Conservation (phyloP, 306 rosid species). For the Vicia faba region DNA sequence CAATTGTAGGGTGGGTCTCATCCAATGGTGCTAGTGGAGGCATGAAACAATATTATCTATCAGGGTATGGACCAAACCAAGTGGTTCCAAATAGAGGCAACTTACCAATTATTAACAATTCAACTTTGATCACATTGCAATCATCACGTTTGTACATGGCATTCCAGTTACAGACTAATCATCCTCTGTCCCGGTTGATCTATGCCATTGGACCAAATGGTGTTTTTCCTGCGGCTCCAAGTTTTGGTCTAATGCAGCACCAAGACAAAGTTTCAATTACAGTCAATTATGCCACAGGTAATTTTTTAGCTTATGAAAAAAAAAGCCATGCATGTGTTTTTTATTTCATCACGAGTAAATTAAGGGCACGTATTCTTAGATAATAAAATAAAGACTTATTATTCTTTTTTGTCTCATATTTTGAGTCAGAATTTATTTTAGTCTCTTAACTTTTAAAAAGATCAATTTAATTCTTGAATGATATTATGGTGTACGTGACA, state of each 20-base stretch:
- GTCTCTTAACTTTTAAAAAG: too few species aligned
- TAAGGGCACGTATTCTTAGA: not conserved
- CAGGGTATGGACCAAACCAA: constrained; percentile 50
- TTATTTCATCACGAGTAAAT: too few species aligned
- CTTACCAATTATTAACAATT: constrained; percentile 45
- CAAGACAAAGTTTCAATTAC: constrained; percentile 47
- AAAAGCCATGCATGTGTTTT: constrained; percentile 1
- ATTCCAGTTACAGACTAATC: constrained; percentile 54
- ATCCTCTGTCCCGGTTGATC: constrained; percentile 47
- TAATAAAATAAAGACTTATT: too few species aligned
- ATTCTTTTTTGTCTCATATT: too few species aligned
- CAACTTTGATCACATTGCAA: constrained; percentile 53
- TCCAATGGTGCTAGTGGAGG: constrained; percentile 43
- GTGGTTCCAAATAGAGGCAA: constrained; percentile 61
- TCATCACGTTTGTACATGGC: constrained; percentile 50
- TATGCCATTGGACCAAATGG: constrained; percentile 58
- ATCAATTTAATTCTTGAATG: too few species aligned
- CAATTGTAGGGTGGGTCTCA: constrained; percentile 75
- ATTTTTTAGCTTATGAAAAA: constrained; percentile 29
- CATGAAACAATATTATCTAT: constrained; percentile 55
- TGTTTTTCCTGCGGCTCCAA: constrained; percentile 52
- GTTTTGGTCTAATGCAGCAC: constrained; percentile 51
- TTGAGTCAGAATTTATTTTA: too few species aligned
- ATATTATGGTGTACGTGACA: too few species aligned
- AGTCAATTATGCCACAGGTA: constrained; percentile 63